phyloP scores from a whole-genome alignment of 768 basidiomycete species.

The Tephrocybe sp. region DNA sequence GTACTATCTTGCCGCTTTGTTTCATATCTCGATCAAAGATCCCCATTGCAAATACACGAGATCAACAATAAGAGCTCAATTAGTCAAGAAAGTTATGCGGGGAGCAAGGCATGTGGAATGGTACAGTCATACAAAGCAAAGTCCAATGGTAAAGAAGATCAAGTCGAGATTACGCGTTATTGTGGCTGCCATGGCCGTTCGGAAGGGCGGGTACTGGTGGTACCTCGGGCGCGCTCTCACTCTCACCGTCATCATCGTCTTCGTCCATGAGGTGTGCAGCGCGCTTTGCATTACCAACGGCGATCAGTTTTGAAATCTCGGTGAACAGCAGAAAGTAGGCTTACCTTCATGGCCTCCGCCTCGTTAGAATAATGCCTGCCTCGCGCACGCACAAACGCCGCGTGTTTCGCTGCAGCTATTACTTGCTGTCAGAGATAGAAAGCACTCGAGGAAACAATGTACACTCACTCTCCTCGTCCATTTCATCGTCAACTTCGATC shows the following conservation, averaged over 20 bases:
- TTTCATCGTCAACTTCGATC: slow-evolving; percentile 69
- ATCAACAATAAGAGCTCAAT: not conserved
- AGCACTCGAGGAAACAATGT: not conserved
- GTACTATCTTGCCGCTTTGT: too few relatives aligned
- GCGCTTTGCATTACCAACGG: slow-evolving; percentile 37
- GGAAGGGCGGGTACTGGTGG: slow-evolving; percentile 13
- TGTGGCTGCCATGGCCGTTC: slow-evolving; percentile 27
- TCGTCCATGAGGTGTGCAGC: slow-evolving; percentile 62
- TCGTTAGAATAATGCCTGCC: slow-evolving; percentile 89
- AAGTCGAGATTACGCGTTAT: slow-evolving; percentile 5
- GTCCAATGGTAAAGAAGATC: not conserved
- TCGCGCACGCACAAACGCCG: slow-evolving; percentile 75
- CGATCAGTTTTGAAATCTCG: slow-evolving; percentile 10
- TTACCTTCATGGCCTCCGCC: slow-evolving; percentile 89
- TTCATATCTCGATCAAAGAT: too few relatives aligned
- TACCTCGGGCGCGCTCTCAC: not conserved
- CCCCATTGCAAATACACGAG: too few relatives aligned
- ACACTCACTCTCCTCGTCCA: slow-evolving; percentile 82
- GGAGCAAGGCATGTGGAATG: not conserved
- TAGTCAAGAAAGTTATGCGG: not conserved
- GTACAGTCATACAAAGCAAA: slow-evolving; percentile 2
- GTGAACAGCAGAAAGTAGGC: not conserved
- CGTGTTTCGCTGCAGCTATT: slow-evolving; percentile 77
- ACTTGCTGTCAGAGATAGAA: not conserved
- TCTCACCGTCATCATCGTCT: slow-evolving; percentile 51